phyloP scores from a whole-genome alignment of 345 rosid species.

The Salix arbutifolia region DNA sequence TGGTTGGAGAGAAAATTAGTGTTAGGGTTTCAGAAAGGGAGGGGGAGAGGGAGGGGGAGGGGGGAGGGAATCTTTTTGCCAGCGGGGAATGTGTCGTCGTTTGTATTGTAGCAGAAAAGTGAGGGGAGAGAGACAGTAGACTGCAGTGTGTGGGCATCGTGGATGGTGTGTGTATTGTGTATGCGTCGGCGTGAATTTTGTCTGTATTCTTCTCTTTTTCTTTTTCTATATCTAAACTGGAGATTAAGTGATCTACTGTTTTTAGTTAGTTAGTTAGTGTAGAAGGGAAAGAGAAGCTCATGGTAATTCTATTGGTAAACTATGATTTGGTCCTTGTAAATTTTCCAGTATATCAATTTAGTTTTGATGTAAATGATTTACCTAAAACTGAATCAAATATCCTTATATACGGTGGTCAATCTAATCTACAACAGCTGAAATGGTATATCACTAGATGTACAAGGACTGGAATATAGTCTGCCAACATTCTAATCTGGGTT shows the following conservation, averaged over 20 bases:
- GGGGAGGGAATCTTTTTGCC: constrained; percentile 50
- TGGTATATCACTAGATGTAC: background rate
- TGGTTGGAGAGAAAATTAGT: constrained; percentile 28
- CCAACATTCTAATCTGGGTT: background rate
- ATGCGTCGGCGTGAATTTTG: background rate
- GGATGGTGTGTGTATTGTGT: background rate
- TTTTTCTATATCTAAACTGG: too few species aligned
- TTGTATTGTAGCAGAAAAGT: constrained; percentile 39
- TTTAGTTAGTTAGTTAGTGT: background rate
- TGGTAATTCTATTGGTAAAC: background rate
- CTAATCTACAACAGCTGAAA: background rate
- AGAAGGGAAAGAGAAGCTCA: background rate
- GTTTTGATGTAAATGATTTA: too few species aligned
- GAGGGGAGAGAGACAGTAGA: background rate
- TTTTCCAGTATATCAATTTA: background rate
- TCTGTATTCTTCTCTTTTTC: background rate
- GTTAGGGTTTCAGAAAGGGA: constrained; percentile 12
- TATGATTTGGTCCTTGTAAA: background rate
- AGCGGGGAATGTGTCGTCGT: constrained; percentile 63
- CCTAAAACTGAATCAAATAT: background rate
- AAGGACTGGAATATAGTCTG: background rate
- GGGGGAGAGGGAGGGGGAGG: background rate
- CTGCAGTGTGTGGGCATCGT: background rate
- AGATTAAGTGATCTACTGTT: background rate
- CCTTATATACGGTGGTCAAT: too few species aligned